These are phyloP conservation scores for Musa troglodytarum DNA, from an alignment of 176 grass and related monocot genomes.

Conservation along the genomic window DNA sequence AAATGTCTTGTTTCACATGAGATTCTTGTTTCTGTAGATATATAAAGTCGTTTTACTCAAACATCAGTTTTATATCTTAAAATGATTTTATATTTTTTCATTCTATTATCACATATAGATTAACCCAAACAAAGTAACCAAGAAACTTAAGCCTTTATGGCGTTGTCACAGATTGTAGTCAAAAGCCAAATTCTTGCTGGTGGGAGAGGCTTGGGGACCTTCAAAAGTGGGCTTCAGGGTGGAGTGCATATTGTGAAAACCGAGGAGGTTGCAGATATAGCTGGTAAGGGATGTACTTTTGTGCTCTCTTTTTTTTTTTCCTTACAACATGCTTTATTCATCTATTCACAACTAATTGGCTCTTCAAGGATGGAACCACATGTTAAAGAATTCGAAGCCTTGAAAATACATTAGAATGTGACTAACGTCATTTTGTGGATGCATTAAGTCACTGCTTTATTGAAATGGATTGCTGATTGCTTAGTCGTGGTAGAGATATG, in stretches of 20 bases:
- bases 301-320: conserved; percentile 3
- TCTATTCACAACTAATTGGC: background rate
- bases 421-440: background rate
- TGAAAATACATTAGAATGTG: too few relatives aligned
- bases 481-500: background rate
- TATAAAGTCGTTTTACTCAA: background rate
- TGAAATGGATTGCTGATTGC: background rate
- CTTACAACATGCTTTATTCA: background rate
- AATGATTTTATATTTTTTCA: background rate
- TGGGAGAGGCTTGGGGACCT: conserved; percentile 87
- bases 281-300: conserved; percentile 36
- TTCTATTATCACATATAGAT: background rate
- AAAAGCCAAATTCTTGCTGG: conserved; percentile 99
- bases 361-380: background rate
- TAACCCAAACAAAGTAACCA: background rate
- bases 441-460: background rate
- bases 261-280: conserved; percentile 69
- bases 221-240: conserved; percentile 93
- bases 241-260: conserved; percentile 98
- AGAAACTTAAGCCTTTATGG: background rate
- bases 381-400: too few relatives aligned
- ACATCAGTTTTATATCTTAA: background rate
- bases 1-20: background rate
- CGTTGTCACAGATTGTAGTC: conserved; percentile 64
- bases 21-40: background rate